These are phyloP conservation scores for Rhizopus stolonifer DNA, from an alignment of 371 early-diverging fungal genomes.

Conservation along the genomic window DNA sequence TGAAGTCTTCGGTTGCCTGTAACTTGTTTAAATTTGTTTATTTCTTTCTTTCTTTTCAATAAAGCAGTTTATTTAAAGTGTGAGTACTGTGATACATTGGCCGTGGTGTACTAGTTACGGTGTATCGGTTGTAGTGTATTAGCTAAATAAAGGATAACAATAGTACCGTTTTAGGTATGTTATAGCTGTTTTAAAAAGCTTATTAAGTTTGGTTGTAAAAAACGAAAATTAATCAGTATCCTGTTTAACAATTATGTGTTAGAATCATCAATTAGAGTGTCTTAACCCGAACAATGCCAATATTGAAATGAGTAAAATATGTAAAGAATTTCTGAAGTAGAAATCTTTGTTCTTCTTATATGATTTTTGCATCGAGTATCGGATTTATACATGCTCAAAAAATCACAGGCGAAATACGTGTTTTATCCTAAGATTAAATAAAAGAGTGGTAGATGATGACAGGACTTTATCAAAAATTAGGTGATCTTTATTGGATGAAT, in stretches of 20 bases:
- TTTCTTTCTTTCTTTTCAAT: slow-evolving; percentile 6
- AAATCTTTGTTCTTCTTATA: slow-evolving; percentile 14
- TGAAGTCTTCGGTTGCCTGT: slow-evolving; percentile 10
- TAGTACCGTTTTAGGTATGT: slow-evolving; percentile 3
- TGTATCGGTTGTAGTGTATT: slow-evolving; percentile 10
- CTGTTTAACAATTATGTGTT: slow-evolving; percentile 3
- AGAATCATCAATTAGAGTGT: slow-evolving; percentile 10
- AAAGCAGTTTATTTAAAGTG: slow-evolving; percentile 12
- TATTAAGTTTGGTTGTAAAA: neutral
- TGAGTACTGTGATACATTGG: slow-evolving; percentile 10
- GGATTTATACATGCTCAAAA: slow-evolving; percentile 12
- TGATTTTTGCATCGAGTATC: slow-evolving; percentile 13
- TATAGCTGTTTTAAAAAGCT: slow-evolving; percentile 1
- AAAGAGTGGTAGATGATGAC: too few relatives aligned
- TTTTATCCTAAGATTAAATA: too few relatives aligned
- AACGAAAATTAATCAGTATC: neutral
- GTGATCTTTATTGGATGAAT: too few relatives aligned
- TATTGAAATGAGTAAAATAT: slow-evolving; percentile 11
- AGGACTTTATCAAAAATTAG: too few relatives aligned
- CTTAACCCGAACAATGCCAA: slow-evolving; percentile 12
- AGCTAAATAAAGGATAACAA: slow-evolving; percentile 8
- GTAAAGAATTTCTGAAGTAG: slow-evolving; percentile 13
- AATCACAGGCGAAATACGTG: slow-evolving; percentile 9
- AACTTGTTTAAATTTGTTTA: slow-evolving; percentile 4
- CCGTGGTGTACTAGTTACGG: slow-evolving; percentile 5